Evolutionary conservation across 1,284 basidiomycete species (phyloP).

Genomic region (Mrakiaceae sp.): DNA sequence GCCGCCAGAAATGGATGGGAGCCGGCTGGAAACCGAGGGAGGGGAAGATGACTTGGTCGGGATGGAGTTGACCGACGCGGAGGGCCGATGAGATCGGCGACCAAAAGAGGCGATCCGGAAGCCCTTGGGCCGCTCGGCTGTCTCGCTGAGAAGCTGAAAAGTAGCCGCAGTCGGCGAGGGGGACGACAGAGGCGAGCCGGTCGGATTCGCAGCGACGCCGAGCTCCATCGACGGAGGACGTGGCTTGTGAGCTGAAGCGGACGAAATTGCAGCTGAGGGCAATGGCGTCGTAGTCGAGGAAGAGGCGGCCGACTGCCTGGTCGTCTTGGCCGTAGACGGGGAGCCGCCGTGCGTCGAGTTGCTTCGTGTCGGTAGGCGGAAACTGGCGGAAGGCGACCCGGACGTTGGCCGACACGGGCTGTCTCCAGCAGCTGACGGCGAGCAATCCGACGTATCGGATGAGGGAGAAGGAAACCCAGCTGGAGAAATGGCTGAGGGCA

Average conservation of each 20-base stretch:
- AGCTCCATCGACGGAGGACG: background rate
- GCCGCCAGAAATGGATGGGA: no score
- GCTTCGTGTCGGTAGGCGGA: constrained; percentile 1
- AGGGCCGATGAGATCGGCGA: constrained; percentile 1
- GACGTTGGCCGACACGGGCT: no score
- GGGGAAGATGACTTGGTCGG: background rate
- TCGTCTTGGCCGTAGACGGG: background rate
- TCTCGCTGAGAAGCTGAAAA: no score
- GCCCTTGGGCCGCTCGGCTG: background rate
- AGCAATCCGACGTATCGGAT: background rate
- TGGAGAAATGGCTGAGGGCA: no score
- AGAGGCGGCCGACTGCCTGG: background rate
- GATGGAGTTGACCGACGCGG: constrained; percentile 12
- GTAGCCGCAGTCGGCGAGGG: background rate
- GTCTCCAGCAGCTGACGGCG: background rate
- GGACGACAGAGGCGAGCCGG: background rate
- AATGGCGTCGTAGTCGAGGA: background rate
- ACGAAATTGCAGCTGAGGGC: background rate
- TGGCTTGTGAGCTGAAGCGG: background rate
- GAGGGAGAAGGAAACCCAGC: background rate
- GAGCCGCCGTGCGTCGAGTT: background rate
- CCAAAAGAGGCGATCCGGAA: background rate
- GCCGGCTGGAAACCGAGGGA: no score
- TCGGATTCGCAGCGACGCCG: no score
- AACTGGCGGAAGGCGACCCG: background rate